Conservation (phyloP, 176 grass and related monocot genomes). For the Aegilops speltoides region DNA sequence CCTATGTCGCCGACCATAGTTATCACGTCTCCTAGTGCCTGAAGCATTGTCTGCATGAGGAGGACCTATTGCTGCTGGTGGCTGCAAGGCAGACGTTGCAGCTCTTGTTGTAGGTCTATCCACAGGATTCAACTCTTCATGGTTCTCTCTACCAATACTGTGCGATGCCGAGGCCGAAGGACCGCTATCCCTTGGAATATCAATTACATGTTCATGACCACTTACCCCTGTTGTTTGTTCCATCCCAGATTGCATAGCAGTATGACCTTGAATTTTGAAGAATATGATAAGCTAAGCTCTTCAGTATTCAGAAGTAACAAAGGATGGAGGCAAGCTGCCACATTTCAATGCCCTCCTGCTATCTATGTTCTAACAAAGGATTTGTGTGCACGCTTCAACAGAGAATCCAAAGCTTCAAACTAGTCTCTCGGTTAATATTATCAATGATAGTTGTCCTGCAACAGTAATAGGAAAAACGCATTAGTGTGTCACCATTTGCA, state of each 20-base stretch:
- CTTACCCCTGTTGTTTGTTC: slow-evolving; percentile 42
- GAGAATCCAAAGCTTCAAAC: slow-evolving; percentile 10
- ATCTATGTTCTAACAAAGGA: neutral
- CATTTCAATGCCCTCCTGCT: neutral
- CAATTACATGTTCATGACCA: slow-evolving; percentile 65
- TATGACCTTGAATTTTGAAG: slow-evolving; percentile 26
- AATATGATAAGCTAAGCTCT: slow-evolving; percentile 3
- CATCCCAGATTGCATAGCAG: slow-evolving; percentile 41
- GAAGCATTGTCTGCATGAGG: slow-evolving; percentile 51
- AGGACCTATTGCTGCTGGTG: slow-evolving; percentile 41
- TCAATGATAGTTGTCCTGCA: slow-evolving; percentile 20
- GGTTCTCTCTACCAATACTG: slow-evolving; percentile 43
- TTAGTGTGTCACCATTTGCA: neutral
- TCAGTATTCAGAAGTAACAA: slow-evolving; percentile 25
- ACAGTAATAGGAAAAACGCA: neutral
- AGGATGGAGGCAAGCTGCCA: slow-evolving; percentile 21
- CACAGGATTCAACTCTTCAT: slow-evolving; percentile 38
- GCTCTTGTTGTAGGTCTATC: slow-evolving; percentile 55
- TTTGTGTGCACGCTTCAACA: neutral
- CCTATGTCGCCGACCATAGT: slow-evolving; percentile 54
- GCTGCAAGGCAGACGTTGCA: slow-evolving; percentile 44
- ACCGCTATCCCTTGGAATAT: slow-evolving; percentile 57
- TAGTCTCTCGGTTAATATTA: neutral
- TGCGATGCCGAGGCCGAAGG: slow-evolving; percentile 39
- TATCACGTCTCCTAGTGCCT: slow-evolving; percentile 56